phyloP scores from a whole-genome alignment of 1,139 yeast species.

The Debaryomyces sp. region DNA sequence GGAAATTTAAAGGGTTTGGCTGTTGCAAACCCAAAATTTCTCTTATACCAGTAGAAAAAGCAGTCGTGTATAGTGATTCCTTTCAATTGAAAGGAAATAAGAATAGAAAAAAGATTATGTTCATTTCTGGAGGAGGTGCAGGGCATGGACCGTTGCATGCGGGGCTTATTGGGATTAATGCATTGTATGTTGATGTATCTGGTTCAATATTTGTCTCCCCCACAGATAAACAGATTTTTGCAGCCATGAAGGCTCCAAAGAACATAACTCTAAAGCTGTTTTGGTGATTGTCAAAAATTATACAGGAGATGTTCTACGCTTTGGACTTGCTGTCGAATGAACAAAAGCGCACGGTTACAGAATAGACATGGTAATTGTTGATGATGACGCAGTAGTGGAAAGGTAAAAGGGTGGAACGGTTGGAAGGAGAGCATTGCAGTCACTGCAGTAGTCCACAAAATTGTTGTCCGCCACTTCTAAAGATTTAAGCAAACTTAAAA shows the following conservation, averaged over 20 bases:
- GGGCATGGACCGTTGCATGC: constrained; percentile 94
- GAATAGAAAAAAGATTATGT: constrained; percentile 54
- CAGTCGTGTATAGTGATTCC: constrained; percentile 34
- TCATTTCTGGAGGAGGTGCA: constrained; percentile 89
- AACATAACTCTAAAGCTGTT: constrained; percentile 60
- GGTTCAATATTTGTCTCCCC: constrained; percentile 93
- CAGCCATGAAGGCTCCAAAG: constrained; percentile 58
- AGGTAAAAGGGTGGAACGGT: constrained; percentile 77
- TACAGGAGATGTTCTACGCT: constrained; percentile 91
- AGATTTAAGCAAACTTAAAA: no score
- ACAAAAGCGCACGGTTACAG: constrained; percentile 76
- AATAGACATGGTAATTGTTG: constrained; percentile 71
- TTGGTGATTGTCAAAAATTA: constrained; percentile 83
- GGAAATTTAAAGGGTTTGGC: constrained; percentile 69
- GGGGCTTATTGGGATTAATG: constrained; percentile 86
- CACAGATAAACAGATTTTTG: constrained; percentile 80
- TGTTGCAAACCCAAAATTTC: constrained; percentile 57
- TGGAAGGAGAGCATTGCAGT: constrained; percentile 77
- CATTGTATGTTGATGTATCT: constrained; percentile 83
- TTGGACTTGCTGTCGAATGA: constrained; percentile 87
- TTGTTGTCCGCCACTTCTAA: constrained; percentile 64
- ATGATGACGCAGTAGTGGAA: constrained; percentile 94
- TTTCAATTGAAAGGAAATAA: constrained; percentile 40
- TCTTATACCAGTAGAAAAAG: constrained; percentile 67
- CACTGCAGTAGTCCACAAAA: constrained; percentile 81